Base-by-base conservation (phyloP, 2,329 filamentous ascomycete species). In the Oidium heveae region DNA sequence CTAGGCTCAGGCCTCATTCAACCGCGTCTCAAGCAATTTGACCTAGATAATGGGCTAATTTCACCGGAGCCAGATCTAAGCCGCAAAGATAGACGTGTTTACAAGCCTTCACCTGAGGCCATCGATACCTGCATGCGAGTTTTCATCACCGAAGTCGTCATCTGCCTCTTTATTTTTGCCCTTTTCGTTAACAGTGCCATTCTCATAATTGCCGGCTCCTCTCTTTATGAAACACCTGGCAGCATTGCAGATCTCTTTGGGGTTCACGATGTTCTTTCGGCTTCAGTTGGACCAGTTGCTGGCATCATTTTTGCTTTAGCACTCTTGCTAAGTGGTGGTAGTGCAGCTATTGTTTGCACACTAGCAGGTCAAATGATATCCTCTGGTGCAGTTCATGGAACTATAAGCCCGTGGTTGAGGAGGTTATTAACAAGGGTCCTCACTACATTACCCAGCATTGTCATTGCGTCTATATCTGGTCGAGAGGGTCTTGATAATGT, bases 281-380 rank as follows among this genome's bases (percentile, higher is more conserved):
- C 80, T 74, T 56, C 77, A 7, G 58, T 94, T 52, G 78, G 81
- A 0, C 78, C 80, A 0, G 82, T 75, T 0, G 86, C 85, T 0
- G 87, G 84, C 1, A 84, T 83, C 3, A 71, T 93, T 13, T 93
- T 93, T 58, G 84, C 84, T 0, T 70, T 91, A 1, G 84, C 86
- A 0, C 69, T 93, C 0, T 72, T 93, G 0, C 75, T 93, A 0
- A 87, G 82, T 0, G 86, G 86, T 8, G 74, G 86, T 5, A 84
- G 79, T 0, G 86, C 86, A 0, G 86, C 86, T 6, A 85, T 93
- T 37, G 81, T 91, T 1, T 89, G 85, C 68, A 93, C 86, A 1
- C 89, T 93, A 61, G 77, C 86, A 0, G 86, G 86, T 0, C 86
- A 94, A 65, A 88, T 93, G 77, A 80, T 93, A 22, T 80, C 77